These are phyloP conservation scores for Hibiscus tridactylites DNA, from an alignment of 345 rosid genomes.

Conservation along the genomic window DNA sequence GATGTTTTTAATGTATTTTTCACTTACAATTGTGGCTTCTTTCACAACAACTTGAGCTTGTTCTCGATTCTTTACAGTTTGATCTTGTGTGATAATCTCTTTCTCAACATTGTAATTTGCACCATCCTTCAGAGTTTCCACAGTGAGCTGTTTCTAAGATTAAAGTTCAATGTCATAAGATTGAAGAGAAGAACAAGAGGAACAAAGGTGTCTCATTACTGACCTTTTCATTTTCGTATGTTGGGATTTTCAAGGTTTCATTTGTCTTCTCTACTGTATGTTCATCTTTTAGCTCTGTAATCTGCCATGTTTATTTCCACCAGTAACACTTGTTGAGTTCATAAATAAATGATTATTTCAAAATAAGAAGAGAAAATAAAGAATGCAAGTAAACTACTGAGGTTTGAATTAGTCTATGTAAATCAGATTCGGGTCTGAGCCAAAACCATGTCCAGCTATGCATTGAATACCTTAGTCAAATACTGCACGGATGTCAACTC, in stretches of 20 bases:
- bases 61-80: background rate
- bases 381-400: background rate
- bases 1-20: background rate
- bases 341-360: background rate
- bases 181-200: background rate
- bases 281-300: background rate
- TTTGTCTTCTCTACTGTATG: background rate
- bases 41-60: background rate
- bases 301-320: background rate
- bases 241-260: background rate
- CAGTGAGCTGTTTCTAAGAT: background rate
- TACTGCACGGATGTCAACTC: background rate
- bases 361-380: background rate
- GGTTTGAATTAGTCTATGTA: background rate
- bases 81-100: background rate
- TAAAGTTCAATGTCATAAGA: background rate
- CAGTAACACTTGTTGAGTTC: background rate
- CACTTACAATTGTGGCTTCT: background rate
- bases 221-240: background rate
- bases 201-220: background rate
- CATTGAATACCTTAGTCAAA: background rate
- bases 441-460: background rate
- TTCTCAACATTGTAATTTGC: background rate
- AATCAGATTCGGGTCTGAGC: no score
- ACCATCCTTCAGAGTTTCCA: background rate